Conservation (phyloP, 192 early-diverging fungal genomes). For the Coemansia javaensis region DNA sequence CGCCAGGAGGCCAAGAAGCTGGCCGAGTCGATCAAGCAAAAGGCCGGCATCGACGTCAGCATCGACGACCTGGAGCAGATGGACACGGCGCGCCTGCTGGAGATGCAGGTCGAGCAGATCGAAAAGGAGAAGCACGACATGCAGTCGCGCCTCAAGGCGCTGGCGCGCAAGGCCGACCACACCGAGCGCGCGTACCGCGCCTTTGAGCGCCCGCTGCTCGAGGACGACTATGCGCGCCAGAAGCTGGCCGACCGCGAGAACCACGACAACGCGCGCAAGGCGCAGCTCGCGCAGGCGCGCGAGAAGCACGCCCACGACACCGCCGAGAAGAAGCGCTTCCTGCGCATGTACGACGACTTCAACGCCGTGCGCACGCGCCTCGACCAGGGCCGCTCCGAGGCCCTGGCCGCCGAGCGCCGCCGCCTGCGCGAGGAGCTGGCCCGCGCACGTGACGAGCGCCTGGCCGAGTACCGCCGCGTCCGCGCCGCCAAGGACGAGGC, state of each 20-base stretch:
- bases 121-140: conserved; percentile 88
- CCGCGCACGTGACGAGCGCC: conserved; percentile 42
- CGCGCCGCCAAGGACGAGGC: conserved; percentile 38
- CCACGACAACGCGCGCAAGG: conserved; percentile 69
- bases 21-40: conserved; percentile 70
- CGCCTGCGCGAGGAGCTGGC: conserved; percentile 57
- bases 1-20: conserved; percentile 79
- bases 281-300: conserved; percentile 60
- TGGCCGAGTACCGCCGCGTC: conserved; percentile 45
- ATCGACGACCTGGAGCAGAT: conserved; percentile 75
- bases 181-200: conserved; percentile 89
- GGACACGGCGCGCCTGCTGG: conserved; percentile 72
- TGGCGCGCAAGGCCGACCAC: conserved; percentile 82
- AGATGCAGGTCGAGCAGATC: conserved; percentile 82
- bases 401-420: conserved; percentile 57
- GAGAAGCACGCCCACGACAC: conserved; percentile 69
- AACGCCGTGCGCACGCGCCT: conserved; percentile 53
- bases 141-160: conserved; percentile 65
- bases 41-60: conserved; percentile 55
- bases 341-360: conserved; percentile 80
- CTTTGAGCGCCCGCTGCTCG: conserved; percentile 84
- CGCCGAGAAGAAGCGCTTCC: conserved; percentile 71
- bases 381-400: conserved; percentile 55
- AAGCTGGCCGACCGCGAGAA: conserved; percentile 75
- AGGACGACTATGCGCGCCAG: conserved; percentile 87